Conservation (phyloP, 805 yeast genomes). For the Candida krabiensis region DNA sequence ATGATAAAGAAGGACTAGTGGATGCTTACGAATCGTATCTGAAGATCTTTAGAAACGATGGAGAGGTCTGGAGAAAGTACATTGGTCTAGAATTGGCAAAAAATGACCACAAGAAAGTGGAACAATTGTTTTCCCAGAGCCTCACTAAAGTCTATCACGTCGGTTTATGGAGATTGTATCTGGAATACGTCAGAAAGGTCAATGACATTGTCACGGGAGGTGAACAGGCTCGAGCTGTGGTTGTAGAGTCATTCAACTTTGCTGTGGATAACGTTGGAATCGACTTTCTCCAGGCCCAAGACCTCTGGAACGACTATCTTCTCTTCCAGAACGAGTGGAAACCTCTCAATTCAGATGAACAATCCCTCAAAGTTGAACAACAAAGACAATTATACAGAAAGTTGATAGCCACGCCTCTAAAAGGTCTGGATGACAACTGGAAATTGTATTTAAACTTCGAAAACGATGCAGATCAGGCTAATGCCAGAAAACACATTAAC, state of each 20-base stretch:
- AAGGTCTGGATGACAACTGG: constrained; percentile 79
- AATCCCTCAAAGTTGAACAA: constrained; percentile 74
- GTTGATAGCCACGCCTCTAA: constrained; percentile 73
- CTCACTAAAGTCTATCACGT: constrained; percentile 63
- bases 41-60: constrained; percentile 63
- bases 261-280: constrained; percentile 77
- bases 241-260: constrained; percentile 80
- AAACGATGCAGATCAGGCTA: constrained; percentile 65
- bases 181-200: constrained; percentile 71
- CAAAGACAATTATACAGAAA: constrained; percentile 71
- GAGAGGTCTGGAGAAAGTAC: constrained; percentile 73
- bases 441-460: constrained; percentile 79
- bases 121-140: constrained; percentile 62
- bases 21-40: constrained; percentile 61
- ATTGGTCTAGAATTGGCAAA: constrained; percentile 62
- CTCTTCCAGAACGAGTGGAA: constrained; percentile 76
- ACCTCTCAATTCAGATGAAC: constrained; percentile 80
- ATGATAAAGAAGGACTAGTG: constrained; percentile 59
- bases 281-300: constrained; percentile 64
- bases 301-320: constrained; percentile 82
- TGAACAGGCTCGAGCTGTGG: constrained; percentile 70
- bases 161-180: constrained; percentile 72
- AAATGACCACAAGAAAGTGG: constrained; percentile 65
- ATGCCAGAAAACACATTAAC: constrained; percentile 81
- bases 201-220: constrained; percentile 77